Evolutionary conservation across 2,329 filamentous ascomycete species (phyloP), one percentile per base, ranked within the genome.

Genomic region (Metarhizium guizhouense): DNA sequence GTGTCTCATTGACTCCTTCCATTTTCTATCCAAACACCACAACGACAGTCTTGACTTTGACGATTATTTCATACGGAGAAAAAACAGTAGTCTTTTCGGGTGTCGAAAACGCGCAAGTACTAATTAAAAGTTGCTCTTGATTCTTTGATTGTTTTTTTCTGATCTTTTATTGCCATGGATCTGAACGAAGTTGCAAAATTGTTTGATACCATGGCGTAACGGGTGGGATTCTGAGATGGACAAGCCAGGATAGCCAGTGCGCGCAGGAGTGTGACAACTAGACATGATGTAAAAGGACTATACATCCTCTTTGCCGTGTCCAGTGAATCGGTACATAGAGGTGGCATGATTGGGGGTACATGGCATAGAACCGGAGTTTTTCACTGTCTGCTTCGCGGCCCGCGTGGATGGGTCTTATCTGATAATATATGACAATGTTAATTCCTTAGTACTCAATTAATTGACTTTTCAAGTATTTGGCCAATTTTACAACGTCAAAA

Each of bases 401-500:
- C 40, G 3, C 2, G n/a, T 25, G 18, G n/a, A 45, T 11, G 42
- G 42, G n/a, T 25, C 42, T 20, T 20, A 14, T 38, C 5, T 6
- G 25, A 42, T 50, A 45, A 40, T 53, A 34, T 53, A 55, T 52
- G 45, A 51, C 47, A 51, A 54, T 43, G 49, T 29, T 47, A 25
- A 49, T 53, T n/a, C 20, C 29, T 11, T n/a, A n/a, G 10, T 32
- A 30, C 45, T n/a, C n/a, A 14, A 16, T 30, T 48, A 4, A 14
- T 30, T 5, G 18, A 18, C 32, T 11, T n/a, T 43, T 40, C 32
- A 30, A 40, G 50, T 25, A 14, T 14, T 14, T 30, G n/a, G 11
- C 11, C 32, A 38, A 16, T 25, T 32, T 45, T 25, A 4, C 25
- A 25, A 25, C 25, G 4, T 25, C 3, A 25, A 4, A 4, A 25